Percentiles rank a stretch among this genome's conserved stretches.
These are phyloP conservation scores for Piper betle DNA, from an alignment of 164 flowering plant species.

Conservation along the genomic window DNA sequence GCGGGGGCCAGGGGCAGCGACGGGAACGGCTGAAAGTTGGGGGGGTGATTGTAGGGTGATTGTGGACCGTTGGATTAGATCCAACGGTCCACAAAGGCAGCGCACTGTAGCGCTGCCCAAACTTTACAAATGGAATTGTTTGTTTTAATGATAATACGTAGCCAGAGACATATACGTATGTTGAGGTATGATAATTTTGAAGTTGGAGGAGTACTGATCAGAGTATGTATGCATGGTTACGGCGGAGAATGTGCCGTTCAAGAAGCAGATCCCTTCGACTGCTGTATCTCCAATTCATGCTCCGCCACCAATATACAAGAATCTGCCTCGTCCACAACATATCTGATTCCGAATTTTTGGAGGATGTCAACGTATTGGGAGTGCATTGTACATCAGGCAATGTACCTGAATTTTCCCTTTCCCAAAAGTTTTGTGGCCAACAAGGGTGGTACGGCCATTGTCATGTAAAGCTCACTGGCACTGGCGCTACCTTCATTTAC, in stretches of 20 bases:
- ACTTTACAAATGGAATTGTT: too few relatives aligned
- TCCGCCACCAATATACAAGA: conserved; percentile 94
- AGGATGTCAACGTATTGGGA: conserved; percentile 48
- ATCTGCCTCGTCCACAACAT: conserved; percentile 37
- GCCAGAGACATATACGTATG: too few relatives aligned
- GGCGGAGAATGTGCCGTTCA: conserved; percentile 13
- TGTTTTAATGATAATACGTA: too few relatives aligned
- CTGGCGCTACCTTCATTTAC: conserved; percentile 97
- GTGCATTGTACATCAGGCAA: conserved; percentile 86
- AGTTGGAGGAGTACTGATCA: neutral
- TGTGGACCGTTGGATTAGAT: too few relatives aligned
- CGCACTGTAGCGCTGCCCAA: too few relatives aligned
- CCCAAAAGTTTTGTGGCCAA: conserved; percentile 87
- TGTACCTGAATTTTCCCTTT: conserved; percentile 95
- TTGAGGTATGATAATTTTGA: too few relatives aligned
- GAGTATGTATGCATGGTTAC: neutral
- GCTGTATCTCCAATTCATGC: conserved; percentile 70
- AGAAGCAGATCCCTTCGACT: conserved; percentile 76
- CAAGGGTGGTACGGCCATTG: conserved; percentile 83
- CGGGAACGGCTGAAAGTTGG: too few relatives aligned
- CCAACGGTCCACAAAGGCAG: too few relatives aligned
- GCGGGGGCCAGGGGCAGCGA: too few relatives aligned
- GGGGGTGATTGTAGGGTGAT: too few relatives aligned
- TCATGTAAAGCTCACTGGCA: conserved; percentile 95
- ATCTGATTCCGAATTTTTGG: conserved; percentile 18